Conservation (phyloP, 805 yeast species). For the Blastobotrys parvus region DNA sequence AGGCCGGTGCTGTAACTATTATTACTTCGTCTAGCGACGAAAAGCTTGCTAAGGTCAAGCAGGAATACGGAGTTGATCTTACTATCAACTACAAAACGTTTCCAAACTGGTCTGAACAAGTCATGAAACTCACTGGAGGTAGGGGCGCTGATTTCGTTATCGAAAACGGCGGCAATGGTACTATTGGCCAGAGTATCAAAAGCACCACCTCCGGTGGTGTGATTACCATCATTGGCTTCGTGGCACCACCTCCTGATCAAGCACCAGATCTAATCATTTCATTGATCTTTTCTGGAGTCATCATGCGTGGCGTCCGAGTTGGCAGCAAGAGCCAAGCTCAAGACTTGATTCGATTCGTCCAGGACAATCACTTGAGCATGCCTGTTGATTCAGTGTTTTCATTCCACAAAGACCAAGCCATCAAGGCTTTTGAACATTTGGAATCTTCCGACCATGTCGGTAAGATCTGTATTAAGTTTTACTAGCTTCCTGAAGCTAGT, state of each 20-base stretch:
- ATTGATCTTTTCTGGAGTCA: not conserved
- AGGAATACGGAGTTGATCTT: constrained; percentile 5
- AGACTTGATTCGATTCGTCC: constrained; percentile 6
- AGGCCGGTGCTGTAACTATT: constrained; percentile 9
- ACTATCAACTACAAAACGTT: constrained; percentile 6
- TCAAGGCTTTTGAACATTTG: constrained; percentile 8
- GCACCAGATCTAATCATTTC: constrained; percentile 4
- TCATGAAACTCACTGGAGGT: constrained; percentile 3
- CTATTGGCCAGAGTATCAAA: constrained; percentile 5
- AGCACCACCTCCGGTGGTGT: constrained; percentile 4
- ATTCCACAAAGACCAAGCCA: constrained; percentile 3
- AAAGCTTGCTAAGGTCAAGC: constrained; percentile 5
- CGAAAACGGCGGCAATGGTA: constrained; percentile 11
- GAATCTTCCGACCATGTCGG: constrained; percentile 7
- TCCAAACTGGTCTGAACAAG: constrained; percentile 9
- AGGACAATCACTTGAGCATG: constrained; percentile 1
- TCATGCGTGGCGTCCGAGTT: constrained; percentile 7
- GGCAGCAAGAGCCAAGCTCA: constrained; percentile 1
- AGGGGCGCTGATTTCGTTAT: constrained; percentile 9
- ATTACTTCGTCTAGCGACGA: constrained; percentile 10
- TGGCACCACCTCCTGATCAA: constrained; percentile 2
- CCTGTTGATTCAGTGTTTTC: constrained; percentile 7
- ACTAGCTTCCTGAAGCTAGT: too few species aligned
- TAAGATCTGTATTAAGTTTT: constrained; percentile 3
- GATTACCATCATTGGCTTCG: constrained; percentile 6